A percentile compares a stretch with the other conserved stretches of the same genome.
phyloP scores from a whole-genome alignment of 116 monocot species.

The Posidonia oceanica region DNA sequence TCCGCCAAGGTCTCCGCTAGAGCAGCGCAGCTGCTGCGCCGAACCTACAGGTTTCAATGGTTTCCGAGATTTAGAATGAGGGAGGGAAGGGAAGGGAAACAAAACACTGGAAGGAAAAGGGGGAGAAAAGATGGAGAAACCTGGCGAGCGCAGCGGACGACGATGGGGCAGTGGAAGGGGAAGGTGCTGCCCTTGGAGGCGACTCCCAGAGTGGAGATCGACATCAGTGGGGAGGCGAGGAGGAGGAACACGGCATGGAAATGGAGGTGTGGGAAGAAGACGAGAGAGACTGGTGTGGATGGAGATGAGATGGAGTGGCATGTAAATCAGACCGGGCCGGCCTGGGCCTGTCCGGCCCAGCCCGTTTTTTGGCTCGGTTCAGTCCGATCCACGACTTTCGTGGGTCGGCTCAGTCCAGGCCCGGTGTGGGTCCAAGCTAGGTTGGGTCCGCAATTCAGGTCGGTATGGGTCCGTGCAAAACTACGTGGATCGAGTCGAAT shows the following conservation, averaged over 20 bases:
- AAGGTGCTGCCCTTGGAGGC: constrained; percentile 17
- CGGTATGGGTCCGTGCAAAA: no score
- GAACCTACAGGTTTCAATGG: background rate
- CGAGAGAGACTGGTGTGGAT: background rate
- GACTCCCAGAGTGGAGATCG: constrained; percentile 8
- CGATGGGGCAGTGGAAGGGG: constrained; percentile 26
- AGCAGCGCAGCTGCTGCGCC: constrained; percentile 25
- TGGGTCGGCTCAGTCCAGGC: no score
- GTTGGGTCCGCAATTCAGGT: no score
- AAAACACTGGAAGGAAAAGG: background rate
- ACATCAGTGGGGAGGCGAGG: background rate
- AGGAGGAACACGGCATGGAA: background rate
- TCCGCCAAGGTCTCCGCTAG: constrained; percentile 20
- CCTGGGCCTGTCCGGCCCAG: no score
- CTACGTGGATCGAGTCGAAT: no score
- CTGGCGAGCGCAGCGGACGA: constrained; percentile 21
- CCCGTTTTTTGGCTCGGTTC: no score
- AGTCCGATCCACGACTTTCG: no score
- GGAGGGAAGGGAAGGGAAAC: background rate
- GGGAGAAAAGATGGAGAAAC: background rate
- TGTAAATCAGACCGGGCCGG: no score
- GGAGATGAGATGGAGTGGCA: background rate
- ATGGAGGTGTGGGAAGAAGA: background rate
- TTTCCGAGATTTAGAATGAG: background rate
- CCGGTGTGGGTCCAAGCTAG: no score